Evolutionary conservation across 1,139 yeast genomes (phyloP), one percentile per base, ranked within the genome.

Genomic region (Diutina pseudorugosa): DNA sequence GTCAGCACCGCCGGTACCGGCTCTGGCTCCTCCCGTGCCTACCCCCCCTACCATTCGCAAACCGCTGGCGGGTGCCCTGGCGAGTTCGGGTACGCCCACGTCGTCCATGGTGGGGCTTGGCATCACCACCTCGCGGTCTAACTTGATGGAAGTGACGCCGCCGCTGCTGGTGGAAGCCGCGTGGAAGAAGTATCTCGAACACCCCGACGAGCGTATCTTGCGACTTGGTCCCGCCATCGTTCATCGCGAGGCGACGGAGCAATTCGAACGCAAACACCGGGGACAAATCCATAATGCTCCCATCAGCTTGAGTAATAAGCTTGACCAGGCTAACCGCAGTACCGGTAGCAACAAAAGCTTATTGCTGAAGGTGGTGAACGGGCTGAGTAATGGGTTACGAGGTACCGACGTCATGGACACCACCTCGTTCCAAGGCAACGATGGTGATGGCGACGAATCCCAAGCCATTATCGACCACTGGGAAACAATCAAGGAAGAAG

Each of bases 131-230:
- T 8, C n/a, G 18, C 42, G 20, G n/a, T 43, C 47, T 7, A 18
- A 27, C 18, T 16, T 27, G 5, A n/a, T 45, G 5, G 49, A 45
- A 14, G 72, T 78, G 2, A 73, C 82, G 1, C 82, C 87, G 1
- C 66, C 79, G 62, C 72, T 82, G 0, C 70, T 79, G 18, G 62
- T 83, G 2, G 96, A 89, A 60, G 68, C 79, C 23, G 85, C 86
- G 33, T 89, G 93, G 89, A 73, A 79, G 12, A 68, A 72, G 48
- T 78, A 76, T 58, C 70, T 90, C 55, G 70, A 68, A 14, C 80
- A 79, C 59, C 70, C 77, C 1, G 83, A 85, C 52, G 98, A 91
- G 65, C 73, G 95, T 53, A 76, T 90, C 1, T 59, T 89, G 52
- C 80, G 80, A 57, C 75, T 79, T 19, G 96, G 94, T 0, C 73